phyloP scores from a whole-genome alignment of 139 green algal genomes.

The Picochlorum sp. region DNA sequence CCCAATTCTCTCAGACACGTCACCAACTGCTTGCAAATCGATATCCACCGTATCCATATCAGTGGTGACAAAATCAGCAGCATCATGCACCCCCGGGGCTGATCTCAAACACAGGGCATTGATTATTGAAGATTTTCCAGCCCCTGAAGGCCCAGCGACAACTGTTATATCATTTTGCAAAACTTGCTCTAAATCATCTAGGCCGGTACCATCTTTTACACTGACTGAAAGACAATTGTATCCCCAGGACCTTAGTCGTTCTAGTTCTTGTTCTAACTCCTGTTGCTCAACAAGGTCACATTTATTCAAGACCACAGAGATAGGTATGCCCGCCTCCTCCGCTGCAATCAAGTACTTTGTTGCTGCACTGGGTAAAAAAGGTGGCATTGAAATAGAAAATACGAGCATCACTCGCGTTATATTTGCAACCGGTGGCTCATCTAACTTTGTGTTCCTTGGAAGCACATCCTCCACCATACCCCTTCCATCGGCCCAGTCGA shows the following conservation, averaged over 20 bases:
- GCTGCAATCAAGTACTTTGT: slow-evolving; percentile 78
- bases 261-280: slow-evolving; percentile 17
- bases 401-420: slow-evolving; percentile 83
- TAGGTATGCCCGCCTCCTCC: slow-evolving; percentile 60
- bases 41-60: not conserved
- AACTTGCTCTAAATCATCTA: slow-evolving; percentile 36
- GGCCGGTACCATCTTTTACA: slow-evolving; percentile 43
- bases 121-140: slow-evolving; percentile 91
- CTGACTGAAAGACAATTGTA: slow-evolving; percentile 64
- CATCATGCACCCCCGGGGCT: not conserved
- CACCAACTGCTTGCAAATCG: slow-evolving; percentile 40
- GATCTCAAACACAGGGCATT: slow-evolving; percentile 56
- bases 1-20: slow-evolving; percentile 59
- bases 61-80: not conserved
- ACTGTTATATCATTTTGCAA: slow-evolving; percentile 53
- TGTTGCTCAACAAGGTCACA: slow-evolving; percentile 54
- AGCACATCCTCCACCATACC: slow-evolving; percentile 69
- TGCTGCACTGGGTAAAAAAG: slow-evolving; percentile 58
- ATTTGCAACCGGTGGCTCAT: slow-evolving; percentile 83
- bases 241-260: slow-evolving; percentile 63
- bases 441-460: slow-evolving; percentile 43
- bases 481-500: slow-evolving; percentile 69
- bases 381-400: slow-evolving; percentile 63
- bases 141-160: slow-evolving; percentile 80
- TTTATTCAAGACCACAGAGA: slow-evolving; percentile 92